phyloP scores from a whole-genome alignment of 2,329 filamentous ascomycete genomes.

The Talaromyces islandicus region DNA sequence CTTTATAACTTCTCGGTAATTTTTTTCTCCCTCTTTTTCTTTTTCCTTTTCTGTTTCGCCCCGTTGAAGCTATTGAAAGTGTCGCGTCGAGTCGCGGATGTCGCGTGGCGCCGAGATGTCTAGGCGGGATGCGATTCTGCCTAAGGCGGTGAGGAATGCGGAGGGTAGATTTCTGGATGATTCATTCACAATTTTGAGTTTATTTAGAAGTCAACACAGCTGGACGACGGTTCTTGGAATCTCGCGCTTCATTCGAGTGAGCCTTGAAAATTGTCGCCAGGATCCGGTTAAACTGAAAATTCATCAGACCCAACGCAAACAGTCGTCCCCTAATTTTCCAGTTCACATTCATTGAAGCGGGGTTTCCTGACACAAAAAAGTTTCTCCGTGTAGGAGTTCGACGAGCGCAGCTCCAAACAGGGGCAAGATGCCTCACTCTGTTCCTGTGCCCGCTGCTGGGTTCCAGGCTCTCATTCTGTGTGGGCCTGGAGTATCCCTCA shows the following conservation, averaged over 20 bases:
- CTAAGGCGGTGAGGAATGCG: constrained; percentile 9
- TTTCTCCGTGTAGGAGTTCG: background rate
- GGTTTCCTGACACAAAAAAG: background rate
- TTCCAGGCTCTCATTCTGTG: constrained; percentile 46
- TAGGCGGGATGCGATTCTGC: constrained; percentile 4
- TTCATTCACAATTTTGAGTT: background rate
- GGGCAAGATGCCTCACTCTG: constrained; percentile 23
- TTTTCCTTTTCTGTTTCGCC: no score
- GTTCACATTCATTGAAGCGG: background rate
- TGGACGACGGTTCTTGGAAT: background rate
- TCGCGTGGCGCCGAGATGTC: background rate
- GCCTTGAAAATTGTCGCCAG: background rate
- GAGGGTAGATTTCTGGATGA: background rate
- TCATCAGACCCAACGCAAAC: background rate
- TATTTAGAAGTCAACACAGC: background rate
- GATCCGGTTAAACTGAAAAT: no score
- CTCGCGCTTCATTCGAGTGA: background rate
- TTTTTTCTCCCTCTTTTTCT: no score
- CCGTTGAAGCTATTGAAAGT: background rate
- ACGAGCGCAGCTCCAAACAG: background rate
- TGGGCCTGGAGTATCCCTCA: constrained; percentile 44
- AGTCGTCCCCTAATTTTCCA: background rate
- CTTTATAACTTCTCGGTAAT: background rate
- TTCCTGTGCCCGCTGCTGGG: constrained; percentile 51
- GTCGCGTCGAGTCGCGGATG: background rate